A percentile compares a stretch with the other conserved stretches of the same genome.
Conservation (phyloP, 2,329 filamentous ascomycete species). For the Monosporascus sp. region DNA sequence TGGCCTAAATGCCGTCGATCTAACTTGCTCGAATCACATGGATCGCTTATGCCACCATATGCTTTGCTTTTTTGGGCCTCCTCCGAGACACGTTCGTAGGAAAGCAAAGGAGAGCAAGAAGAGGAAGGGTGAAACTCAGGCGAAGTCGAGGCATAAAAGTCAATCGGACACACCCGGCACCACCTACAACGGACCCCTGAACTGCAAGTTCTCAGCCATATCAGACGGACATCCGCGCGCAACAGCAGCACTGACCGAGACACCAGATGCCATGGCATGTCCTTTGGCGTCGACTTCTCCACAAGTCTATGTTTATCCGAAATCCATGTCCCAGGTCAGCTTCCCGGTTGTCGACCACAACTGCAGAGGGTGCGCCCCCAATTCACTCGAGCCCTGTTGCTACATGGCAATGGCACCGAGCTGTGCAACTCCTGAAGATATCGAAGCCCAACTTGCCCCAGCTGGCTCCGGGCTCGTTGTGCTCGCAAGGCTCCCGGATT, state of each 20-base stretch:
- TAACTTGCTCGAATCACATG: background rate
- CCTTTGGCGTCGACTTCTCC: background rate
- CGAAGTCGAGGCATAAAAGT: background rate
- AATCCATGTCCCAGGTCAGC: conserved; percentile 12
- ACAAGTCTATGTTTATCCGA: conserved; percentile 18
- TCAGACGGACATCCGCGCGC: background rate
- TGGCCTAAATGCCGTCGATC: too few species aligned
- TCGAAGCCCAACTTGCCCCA: conserved; percentile 12
- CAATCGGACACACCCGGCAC: background rate
- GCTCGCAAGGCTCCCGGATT: conserved; percentile 10
- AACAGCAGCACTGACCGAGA: background rate
- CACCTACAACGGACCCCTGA: background rate
- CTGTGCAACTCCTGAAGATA: conserved; percentile 10
- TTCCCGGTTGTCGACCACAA: conserved; percentile 25
- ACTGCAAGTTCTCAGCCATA: background rate
- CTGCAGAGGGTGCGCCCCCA: background rate
- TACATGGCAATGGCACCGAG: conserved; percentile 15
- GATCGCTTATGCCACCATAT: background rate
- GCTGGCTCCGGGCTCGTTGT: conserved; percentile 4
- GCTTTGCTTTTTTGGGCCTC: background rate
- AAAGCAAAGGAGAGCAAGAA: background rate
- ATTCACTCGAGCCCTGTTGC: conserved; percentile 9
- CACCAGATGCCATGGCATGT: background rate
- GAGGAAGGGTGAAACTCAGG: background rate
- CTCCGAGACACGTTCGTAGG: background rate